Evolutionary conservation across 129 eudicot genomes (phyloP).

Genomic region (Flaveria sonorensis): DNA sequence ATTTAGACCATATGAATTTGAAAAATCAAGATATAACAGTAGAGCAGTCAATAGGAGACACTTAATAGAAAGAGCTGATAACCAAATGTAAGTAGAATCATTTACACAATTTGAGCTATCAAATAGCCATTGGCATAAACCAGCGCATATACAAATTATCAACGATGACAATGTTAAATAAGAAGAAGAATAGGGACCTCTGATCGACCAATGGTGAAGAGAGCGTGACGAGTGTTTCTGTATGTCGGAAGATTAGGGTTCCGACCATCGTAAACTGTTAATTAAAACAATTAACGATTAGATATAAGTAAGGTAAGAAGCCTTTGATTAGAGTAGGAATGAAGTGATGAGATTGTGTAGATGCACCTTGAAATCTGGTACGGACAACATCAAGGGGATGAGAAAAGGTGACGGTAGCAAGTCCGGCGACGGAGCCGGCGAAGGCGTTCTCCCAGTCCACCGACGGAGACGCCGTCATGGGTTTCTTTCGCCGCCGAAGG

Average conservation of each 20-base stretch:
- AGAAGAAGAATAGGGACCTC: slow-evolving; percentile 55
- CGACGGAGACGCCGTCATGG: slow-evolving; percentile 39
- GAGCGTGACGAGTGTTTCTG: slow-evolving; percentile 87
- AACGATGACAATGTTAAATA: background rate
- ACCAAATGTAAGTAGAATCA: too few species aligned
- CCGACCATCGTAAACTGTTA: slow-evolving; percentile 84
- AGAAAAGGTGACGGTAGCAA: slow-evolving; percentile 83
- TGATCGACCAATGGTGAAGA: slow-evolving; percentile 78
- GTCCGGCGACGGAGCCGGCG: slow-evolving; percentile 94
- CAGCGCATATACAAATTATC: too few species aligned
- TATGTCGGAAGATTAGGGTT: slow-evolving; percentile 64
- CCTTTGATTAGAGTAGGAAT: background rate
- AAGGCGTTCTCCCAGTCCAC: slow-evolving; percentile 81
- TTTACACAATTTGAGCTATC: too few species aligned
- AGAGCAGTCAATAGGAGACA: too few species aligned
- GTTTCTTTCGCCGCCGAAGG: background rate
- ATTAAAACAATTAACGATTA: background rate
- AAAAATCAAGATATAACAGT: too few species aligned
- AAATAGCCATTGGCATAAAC: too few species aligned
- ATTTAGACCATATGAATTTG: too few species aligned
- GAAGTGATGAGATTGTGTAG: background rate
- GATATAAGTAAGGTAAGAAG: background rate
- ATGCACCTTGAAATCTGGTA: slow-evolving; percentile 83
- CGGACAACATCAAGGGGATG: slow-evolving; percentile 99
- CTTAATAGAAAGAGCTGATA: too few species aligned